These are phyloP conservation scores for Asterochloris sp. DNA, from an alignment of 139 green algal species.

Conservation along the genomic window DNA sequence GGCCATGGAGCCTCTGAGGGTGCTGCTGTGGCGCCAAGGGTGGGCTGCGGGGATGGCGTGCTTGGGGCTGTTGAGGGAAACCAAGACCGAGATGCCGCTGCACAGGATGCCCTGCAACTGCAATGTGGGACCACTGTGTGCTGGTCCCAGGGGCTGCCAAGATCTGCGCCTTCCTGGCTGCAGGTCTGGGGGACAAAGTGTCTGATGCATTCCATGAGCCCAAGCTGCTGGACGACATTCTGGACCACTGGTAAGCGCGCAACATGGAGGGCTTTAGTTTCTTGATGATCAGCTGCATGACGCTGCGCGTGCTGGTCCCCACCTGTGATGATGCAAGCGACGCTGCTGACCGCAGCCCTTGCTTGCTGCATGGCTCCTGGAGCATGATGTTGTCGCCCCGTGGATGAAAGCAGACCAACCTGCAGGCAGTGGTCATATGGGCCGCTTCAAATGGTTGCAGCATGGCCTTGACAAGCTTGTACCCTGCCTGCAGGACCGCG, in stretches of 20 bases:
- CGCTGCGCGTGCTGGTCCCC: too few relatives aligned
- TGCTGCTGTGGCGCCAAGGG: too few relatives aligned
- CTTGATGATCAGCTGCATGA: too few relatives aligned
- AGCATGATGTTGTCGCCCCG: too few relatives aligned
- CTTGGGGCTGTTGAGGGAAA: too few relatives aligned
- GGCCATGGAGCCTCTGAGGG: too few relatives aligned
- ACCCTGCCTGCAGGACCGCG: too few relatives aligned
- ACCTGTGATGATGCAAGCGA: background rate
- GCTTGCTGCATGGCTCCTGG: background rate
- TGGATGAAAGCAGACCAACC: background rate
- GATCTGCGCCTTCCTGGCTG: background rate
- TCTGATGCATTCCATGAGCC: constrained; percentile 38
- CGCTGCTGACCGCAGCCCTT: background rate
- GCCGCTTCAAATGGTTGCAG: background rate
- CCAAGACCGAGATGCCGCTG: too few relatives aligned
- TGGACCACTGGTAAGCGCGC: constrained; percentile 53
- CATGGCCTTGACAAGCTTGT: too few relatives aligned
- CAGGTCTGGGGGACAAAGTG: constrained; percentile 16
- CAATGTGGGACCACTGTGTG: background rate
- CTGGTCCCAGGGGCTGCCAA: background rate
- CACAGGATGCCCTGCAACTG: background rate
- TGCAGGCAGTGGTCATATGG: background rate
- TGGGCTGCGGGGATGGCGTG: too few relatives aligned
- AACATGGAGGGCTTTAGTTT: too few relatives aligned
- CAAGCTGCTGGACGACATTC: constrained; percentile 62